phyloP scores from a whole-genome alignment of 306 rosid genomes.

The Ceratonia siliqua region DNA sequence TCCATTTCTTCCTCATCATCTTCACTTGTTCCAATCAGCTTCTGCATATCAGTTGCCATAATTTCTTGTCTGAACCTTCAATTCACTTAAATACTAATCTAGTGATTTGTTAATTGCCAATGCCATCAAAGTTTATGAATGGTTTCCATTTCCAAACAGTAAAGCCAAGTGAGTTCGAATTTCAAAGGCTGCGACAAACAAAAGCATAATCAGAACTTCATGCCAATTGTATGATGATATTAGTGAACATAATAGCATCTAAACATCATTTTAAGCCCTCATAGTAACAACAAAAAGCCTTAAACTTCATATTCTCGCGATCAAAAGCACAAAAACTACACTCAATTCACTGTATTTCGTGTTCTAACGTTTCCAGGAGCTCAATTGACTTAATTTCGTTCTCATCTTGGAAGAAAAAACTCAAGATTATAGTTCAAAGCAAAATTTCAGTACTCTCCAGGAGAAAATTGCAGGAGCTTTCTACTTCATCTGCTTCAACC shows the following conservation, averaged over 20 bases:
- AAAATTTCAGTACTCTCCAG: background rate
- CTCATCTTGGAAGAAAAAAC: background rate
- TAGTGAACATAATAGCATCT: background rate
- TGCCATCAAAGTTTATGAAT: conserved; percentile 27
- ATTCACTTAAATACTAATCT: conserved; percentile 24
- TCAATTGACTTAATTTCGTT: background rate
- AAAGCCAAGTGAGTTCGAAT: conserved; percentile 20
- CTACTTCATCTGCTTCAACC: background rate
- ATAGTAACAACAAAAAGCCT: too few species aligned
- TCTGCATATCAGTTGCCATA: conserved; percentile 83
- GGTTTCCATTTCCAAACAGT: conserved; percentile 15
- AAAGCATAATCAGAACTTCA: conserved; percentile 25
- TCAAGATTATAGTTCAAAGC: background rate
- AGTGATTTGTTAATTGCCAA: conserved; percentile 29
- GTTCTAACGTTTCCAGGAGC: background rate
- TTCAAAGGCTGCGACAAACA: conserved; percentile 31
- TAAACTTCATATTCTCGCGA: background rate
- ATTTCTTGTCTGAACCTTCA: conserved; percentile 36
- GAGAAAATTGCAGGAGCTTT: background rate
- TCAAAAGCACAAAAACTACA: conserved; percentile 19
- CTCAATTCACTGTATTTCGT: background rate
- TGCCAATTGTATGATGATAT: background rate
- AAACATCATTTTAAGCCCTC: background rate
- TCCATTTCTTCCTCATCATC: conserved; percentile 92
- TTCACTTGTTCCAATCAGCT: conserved; percentile 79